Conservation (phyloP, 495 filamentous ascomycete species). For the Aspergillus nanangensis region DNA sequence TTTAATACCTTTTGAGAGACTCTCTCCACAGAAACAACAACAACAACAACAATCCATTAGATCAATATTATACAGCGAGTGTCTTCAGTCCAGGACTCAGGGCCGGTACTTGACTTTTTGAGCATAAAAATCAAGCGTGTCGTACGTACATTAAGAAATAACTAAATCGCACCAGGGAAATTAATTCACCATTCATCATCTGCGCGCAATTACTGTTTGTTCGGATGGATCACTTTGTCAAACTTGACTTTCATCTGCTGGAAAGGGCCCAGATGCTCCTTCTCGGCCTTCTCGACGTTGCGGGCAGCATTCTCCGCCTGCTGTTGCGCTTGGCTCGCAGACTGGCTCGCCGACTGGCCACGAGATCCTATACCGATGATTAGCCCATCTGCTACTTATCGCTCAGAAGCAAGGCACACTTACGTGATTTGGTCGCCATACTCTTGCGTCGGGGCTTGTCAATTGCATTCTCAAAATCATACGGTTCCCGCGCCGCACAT, state of each 20-base stretch:
- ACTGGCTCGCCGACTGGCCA: no score
- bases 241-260: slow-evolving; percentile 30
- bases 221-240: slow-evolving; percentile 22
- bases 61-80: background rate
- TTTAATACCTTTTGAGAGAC: no score
- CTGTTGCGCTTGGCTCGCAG: background rate
- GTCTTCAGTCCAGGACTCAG: background rate
- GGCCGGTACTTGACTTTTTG: background rate
- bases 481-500: slow-evolving; percentile 18
- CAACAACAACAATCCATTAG: no score
- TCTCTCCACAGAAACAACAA: no score
- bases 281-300: slow-evolving; percentile 4
- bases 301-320: background rate
- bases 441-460: slow-evolving; percentile 10
- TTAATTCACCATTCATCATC: no score
- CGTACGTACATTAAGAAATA: background rate
- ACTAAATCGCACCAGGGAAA: background rate
- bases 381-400: no score
- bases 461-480: slow-evolving; percentile 26
- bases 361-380: no score
- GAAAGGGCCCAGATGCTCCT: slow-evolving; percentile 15
- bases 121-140: no score
- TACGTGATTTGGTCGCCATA: background rate
- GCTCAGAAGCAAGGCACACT: no score
- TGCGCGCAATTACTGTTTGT: slow-evolving; percentile 1